phyloP scores from a whole-genome alignment of 495 filamentous ascomycete genomes.

The Rusavskia elegans region DNA sequence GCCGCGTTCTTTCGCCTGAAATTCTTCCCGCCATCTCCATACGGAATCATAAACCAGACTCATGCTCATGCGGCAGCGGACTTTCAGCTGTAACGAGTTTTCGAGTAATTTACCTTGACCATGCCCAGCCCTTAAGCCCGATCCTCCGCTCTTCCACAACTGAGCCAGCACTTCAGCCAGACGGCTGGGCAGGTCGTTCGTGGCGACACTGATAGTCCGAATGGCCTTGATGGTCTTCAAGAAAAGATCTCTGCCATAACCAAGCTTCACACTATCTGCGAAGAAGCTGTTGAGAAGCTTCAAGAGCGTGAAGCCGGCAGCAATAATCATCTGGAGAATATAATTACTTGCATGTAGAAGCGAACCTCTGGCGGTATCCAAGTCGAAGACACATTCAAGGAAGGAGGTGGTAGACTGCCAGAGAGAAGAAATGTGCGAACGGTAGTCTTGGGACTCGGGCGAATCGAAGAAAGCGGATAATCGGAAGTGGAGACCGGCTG shows the following conservation, averaged over 20 bases:
- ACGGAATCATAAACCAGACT: conserved; percentile 83
- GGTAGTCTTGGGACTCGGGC: conserved; percentile 53
- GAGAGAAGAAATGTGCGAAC: conserved; percentile 58
- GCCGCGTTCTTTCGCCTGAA: conserved; percentile 57
- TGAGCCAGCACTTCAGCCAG: conserved; percentile 82
- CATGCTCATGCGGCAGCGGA: conserved; percentile 84
- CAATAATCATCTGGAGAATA: conserved; percentile 83
- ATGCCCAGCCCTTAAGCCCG: conserved; percentile 35
- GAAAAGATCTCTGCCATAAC: conserved; percentile 59
- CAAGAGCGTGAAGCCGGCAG: conserved; percentile 67
- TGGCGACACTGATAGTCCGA: conserved; percentile 57
- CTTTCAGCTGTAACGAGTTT: conserved; percentile 63
- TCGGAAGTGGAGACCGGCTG: conserved; percentile 67
- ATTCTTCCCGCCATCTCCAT: conserved; percentile 85
- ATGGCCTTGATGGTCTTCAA: conserved; percentile 62
- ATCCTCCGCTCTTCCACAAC: conserved; percentile 67
- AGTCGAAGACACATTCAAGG: conserved; percentile 53
- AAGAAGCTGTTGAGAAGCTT: conserved; percentile 82
- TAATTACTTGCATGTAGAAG: conserved; percentile 70
- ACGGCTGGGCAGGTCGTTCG: conserved; percentile 73
- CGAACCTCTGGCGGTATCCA: conserved; percentile 34
- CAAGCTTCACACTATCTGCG: conserved; percentile 51
- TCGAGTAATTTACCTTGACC: conserved; percentile 42
- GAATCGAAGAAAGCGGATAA: conserved; percentile 83
- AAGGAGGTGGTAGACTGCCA: conserved; percentile 63